phyloP scores from a whole-genome alignment of 129 eudicot genomes.

The Helichrysum umbraculigerum region DNA sequence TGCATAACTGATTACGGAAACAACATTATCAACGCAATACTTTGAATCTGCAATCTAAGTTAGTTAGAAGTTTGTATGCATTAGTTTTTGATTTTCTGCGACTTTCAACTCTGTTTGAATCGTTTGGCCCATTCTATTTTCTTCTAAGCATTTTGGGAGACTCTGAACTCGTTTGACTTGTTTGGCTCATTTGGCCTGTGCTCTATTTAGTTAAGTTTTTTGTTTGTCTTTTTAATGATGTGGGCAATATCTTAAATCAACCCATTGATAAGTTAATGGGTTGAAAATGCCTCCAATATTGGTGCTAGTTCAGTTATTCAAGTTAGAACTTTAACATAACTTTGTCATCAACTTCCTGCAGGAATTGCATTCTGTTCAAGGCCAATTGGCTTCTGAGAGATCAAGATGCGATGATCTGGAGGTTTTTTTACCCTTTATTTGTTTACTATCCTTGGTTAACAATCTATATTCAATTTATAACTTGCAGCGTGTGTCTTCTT shows the following conservation, averaged over 20 bases:
- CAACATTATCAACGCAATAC: neutral
- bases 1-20: neutral
- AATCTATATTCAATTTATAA: conserved; percentile 5
- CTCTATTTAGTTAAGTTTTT: neutral
- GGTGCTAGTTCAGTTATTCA: neutral
- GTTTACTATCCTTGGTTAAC: neutral
- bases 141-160: neutral
- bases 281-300: conserved; percentile 6
- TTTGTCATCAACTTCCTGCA: conserved; percentile 36
- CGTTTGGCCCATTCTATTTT: neutral
- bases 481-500: conserved; percentile 7
- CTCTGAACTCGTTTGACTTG: neutral
- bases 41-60: neutral
- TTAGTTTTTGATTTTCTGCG: neutral
- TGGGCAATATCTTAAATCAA: neutral
- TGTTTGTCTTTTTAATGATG: neutral
- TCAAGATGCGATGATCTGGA: conserved; percentile 94
- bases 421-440: conserved; percentile 44
- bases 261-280: neutral
- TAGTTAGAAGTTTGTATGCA: conserved; percentile 11
- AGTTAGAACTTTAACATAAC: conserved; percentile 14
- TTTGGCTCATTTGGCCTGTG: neutral
- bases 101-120: neutral
- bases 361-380: conserved; percentile 92
- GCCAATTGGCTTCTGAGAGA: conserved; percentile 81